Conservation (phyloP, 306 rosid genomes). For the Ammopiptanthus mongolicus region DNA sequence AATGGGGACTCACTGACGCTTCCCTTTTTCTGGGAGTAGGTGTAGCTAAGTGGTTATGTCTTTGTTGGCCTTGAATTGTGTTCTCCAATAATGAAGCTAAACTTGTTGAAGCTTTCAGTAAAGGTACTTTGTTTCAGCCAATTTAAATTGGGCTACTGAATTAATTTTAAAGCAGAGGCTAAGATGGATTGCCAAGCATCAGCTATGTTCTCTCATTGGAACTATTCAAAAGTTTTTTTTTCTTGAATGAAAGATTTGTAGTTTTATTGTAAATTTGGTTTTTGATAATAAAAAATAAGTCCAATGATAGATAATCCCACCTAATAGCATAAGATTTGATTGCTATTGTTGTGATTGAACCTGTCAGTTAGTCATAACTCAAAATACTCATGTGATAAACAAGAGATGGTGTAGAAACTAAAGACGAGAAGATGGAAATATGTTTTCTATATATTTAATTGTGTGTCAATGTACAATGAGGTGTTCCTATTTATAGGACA, state of each 20-base stretch:
- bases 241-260: background rate
- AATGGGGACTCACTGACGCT: conserved; percentile 40
- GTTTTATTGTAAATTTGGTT: background rate
- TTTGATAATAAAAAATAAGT: background rate
- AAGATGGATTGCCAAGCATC: background rate
- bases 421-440: too few relatives aligned
- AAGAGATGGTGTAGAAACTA: too few relatives aligned
- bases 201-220: conserved; percentile 8
- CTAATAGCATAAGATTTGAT: background rate
- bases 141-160: background rate
- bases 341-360: background rate
- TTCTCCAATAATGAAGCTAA: background rate
- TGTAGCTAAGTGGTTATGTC: background rate
- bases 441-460: too few relatives aligned
- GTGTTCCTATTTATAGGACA: too few relatives aligned
- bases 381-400: background rate
- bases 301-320: background rate
- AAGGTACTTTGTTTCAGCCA: background rate
- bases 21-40: conserved; percentile 66
- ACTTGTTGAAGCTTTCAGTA: conserved; percentile 20
- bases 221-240: background rate
- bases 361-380: background rate
- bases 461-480: too few relatives aligned
- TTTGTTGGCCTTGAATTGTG: conserved; percentile 19
- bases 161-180: background rate